phyloP scores from a whole-genome alignment of 2,329 filamentous ascomycete species.

The Exophiala calicioides region DNA sequence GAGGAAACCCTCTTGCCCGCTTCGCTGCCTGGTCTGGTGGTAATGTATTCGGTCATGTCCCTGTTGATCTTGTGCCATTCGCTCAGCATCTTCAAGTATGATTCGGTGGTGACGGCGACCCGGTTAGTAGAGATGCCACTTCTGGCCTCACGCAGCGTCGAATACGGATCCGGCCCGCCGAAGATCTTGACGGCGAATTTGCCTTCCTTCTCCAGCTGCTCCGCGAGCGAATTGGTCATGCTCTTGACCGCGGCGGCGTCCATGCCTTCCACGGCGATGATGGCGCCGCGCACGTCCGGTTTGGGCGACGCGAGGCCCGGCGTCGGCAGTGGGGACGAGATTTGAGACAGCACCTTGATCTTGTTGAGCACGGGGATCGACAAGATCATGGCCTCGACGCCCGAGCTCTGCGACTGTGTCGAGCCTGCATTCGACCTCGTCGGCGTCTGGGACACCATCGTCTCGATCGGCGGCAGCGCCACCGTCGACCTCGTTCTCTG shows the following conservation, averaged over 20 bases:
- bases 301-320: slow-evolving; percentile 36
- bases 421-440: slow-evolving; percentile 29
- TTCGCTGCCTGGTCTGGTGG: slow-evolving; percentile 30
- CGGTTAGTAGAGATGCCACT: slow-evolving; percentile 25
- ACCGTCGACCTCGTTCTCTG: slow-evolving; percentile 46
- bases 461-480: slow-evolving; percentile 57
- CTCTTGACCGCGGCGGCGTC: slow-evolving; percentile 63
- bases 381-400: slow-evolving; percentile 70
- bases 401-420: slow-evolving; percentile 24
- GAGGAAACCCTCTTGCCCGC: background rate
- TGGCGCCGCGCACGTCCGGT: slow-evolving; percentile 65
- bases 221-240: slow-evolving; percentile 65
- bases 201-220: slow-evolving; percentile 53
- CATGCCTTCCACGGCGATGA: slow-evolving; percentile 81
- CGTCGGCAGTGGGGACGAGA: slow-evolving; percentile 66
- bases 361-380: slow-evolving; percentile 73
- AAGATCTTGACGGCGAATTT: slow-evolving; percentile 54
- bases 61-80: slow-evolving; percentile 75
- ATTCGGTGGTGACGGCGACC: slow-evolving; percentile 43
- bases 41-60: slow-evolving; percentile 66
- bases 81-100: slow-evolving; percentile 68
- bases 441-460: slow-evolving; percentile 33
- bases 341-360: slow-evolving; percentile 71
- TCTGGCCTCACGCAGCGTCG: slow-evolving; percentile 9
- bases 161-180: slow-evolving; percentile 44